These are phyloP conservation scores for Ormosia emarginata DNA, from an alignment of 306 rosid genomes.

Conservation along the genomic window DNA sequence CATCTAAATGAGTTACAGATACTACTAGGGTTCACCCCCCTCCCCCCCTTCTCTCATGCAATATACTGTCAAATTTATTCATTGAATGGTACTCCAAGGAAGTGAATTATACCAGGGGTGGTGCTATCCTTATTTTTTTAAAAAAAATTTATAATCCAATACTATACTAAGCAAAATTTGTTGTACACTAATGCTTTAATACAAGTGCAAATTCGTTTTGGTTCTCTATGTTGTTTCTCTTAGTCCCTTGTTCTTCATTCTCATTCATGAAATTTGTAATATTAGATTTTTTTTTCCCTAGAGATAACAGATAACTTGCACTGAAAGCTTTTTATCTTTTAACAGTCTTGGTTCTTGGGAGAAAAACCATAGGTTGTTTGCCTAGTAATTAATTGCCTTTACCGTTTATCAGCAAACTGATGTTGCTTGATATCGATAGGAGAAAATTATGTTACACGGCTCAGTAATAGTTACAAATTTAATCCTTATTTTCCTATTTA, in stretches of 20 bases:
- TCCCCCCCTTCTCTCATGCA: neutral
- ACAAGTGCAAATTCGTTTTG: neutral
- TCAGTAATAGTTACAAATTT: neutral
- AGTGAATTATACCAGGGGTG: neutral
- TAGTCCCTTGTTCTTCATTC: neutral
- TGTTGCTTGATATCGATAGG: neutral
- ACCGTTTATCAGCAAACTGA: neutral
- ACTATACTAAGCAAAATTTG: neutral
- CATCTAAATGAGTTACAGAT: conserved; percentile 33
- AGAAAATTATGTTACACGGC: neutral
- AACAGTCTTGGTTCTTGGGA: neutral
- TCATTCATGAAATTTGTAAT: neutral
- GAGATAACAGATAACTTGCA: neutral
- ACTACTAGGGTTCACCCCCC: neutral
- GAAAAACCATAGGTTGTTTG: neutral
- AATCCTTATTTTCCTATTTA: neutral
- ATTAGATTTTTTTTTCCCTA: neutral
- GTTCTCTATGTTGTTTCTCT: neutral
- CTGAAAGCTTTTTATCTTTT: neutral
- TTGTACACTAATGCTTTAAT: neutral
- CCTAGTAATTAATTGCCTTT: neutral
- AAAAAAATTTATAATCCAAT: neutral
- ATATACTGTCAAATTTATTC: conserved; percentile 11
- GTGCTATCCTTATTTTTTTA: conserved; percentile 1
- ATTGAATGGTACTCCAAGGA: conserved; percentile 14